Conservation (phyloP, 176 grass and related monocot species). For the Oryza punctata region DNA sequence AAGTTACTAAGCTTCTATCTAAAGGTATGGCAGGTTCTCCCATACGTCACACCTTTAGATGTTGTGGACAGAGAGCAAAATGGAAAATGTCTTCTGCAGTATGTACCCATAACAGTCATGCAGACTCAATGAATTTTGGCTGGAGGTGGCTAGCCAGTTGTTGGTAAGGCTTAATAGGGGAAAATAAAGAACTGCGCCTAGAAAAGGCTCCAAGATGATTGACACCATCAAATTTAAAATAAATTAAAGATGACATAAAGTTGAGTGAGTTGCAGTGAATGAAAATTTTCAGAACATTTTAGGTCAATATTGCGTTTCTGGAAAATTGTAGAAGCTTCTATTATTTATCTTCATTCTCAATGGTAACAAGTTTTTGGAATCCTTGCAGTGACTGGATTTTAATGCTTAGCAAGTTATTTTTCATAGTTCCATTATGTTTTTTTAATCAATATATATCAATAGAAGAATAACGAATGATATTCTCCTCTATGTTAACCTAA, state of each 20-base stretch:
- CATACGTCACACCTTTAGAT: slow-evolving; percentile 9
- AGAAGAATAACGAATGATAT: background rate
- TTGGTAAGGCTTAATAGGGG: background rate
- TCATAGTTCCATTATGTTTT: too few species aligned
- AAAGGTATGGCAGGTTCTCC: slow-evolving; percentile 49
- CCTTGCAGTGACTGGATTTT: background rate
- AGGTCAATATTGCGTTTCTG: background rate
- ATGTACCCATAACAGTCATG: background rate
- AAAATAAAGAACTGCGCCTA: background rate
- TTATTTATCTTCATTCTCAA: slow-evolving; percentile 4
- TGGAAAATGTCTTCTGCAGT: background rate
- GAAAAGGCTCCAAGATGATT: slow-evolving; percentile 8
- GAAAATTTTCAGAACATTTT: background rate
- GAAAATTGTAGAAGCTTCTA: background rate
- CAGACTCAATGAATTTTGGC: background rate
- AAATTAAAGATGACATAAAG: slow-evolving; percentile 9
- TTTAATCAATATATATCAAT: background rate
- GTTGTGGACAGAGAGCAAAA: slow-evolving; percentile 34
- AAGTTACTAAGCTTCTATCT: slow-evolving; percentile 66
- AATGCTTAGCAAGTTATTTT: background rate
- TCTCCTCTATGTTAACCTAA: background rate
- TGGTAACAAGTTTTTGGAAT: slow-evolving; percentile 19
- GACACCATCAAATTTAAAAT: background rate
- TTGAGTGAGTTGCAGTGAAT: slow-evolving; percentile 1
- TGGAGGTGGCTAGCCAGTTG: background rate